Evolutionary conservation across 202 grass and related monocot species (phyloP), one percentile per base, ranked within the genome.

Genomic region (Eragrostis tef): DNA sequence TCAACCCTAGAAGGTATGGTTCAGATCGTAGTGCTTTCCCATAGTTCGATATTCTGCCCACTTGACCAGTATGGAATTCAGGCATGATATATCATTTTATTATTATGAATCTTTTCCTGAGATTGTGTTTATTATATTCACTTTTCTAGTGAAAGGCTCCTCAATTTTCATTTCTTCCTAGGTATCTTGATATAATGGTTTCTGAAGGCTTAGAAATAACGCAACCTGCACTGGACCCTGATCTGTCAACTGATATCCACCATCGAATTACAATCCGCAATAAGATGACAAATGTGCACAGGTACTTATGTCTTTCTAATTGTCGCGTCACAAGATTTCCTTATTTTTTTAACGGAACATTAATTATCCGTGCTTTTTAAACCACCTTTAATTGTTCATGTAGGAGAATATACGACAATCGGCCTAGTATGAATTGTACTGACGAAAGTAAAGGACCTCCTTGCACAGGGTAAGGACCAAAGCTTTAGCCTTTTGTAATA

Each of bases 201-300:
- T 95, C 89, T 64, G 92, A 98, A 95, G 96, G 90, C 19, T 81
- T 98, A 49, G 92, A 98, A 90, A 98, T 98, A 79, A 91, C 96
- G 71, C 96, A 98, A 36, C 96, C 96, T 15, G 96, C 96, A 78
- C 77, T 98, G 62, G 96, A 98, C 64, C 90, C 92, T 85, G 90
- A 91, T 92, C 86, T 86, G 78, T 98, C 92, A 53, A 86, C 80
- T 47, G 96, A 98, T 82, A 95, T 98, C 84, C 96, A 98, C 70
- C 96, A 95, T 15, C 87, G 92, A 6, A 98, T 98, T 74, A 98
- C 96, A 86, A 86, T 95, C 56, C 81, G 96, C 74, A 95, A 98
- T 75, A 89, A 91, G 90, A 82, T 92, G 90, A 50, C 64, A 51
- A 95, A 88, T 91, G 77, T 98, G 46, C 96, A 95, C 87, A 93